Percentiles rank a stretch among this genome's conserved stretches.
These are phyloP conservation scores for Aphanomyces stellatus DNA, from an alignment of 352 stramenopile species.

Conservation along the genomic window DNA sequence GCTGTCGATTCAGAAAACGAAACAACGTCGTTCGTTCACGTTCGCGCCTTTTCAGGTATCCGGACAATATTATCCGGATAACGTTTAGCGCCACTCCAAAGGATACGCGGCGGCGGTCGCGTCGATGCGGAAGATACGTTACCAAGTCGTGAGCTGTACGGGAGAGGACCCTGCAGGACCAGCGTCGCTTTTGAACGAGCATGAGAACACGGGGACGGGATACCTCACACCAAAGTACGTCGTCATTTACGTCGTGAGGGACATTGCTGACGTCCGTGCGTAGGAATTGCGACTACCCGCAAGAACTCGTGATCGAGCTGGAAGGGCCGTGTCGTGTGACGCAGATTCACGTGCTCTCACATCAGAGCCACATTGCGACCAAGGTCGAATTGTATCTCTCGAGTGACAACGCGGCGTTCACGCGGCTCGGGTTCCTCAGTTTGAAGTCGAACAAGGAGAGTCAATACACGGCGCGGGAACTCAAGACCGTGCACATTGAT, in stretches of 20 bases:
- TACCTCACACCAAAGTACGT: slow-evolving; percentile 74
- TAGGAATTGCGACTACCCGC: slow-evolving; percentile 90
- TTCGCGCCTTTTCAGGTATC: not conserved
- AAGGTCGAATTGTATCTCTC: slow-evolving; percentile 89
- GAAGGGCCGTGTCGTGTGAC: slow-evolving; percentile 59
- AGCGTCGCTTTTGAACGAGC: slow-evolving; percentile 75
- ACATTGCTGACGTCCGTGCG: not conserved
- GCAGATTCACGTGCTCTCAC: slow-evolving; percentile 84
- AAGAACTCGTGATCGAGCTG: slow-evolving; percentile 85
- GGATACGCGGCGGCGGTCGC: not conserved
- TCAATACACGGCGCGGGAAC: slow-evolving; percentile 80
- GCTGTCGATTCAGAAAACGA: too few relatives aligned
- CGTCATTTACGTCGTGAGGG: not conserved
- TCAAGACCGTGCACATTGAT: slow-evolving; percentile 90
- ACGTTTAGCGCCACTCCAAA: not conserved
- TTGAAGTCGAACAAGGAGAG: slow-evolving; percentile 80
- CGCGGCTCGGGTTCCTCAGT: slow-evolving; percentile 70
- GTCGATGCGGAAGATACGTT: slow-evolving; percentile 76
- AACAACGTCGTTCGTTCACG: too few relatives aligned
- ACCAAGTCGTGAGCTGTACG: slow-evolving; percentile 74
- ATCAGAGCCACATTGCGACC: slow-evolving; percentile 88
- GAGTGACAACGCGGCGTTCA: slow-evolving; percentile 50
- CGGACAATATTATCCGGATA: slow-evolving; percentile 6
- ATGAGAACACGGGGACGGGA: slow-evolving; percentile 44
- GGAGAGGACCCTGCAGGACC: slow-evolving; percentile 83